phyloP scores from a whole-genome alignment of 768 basidiomycete genomes.

The Podaxis sp. region DNA sequence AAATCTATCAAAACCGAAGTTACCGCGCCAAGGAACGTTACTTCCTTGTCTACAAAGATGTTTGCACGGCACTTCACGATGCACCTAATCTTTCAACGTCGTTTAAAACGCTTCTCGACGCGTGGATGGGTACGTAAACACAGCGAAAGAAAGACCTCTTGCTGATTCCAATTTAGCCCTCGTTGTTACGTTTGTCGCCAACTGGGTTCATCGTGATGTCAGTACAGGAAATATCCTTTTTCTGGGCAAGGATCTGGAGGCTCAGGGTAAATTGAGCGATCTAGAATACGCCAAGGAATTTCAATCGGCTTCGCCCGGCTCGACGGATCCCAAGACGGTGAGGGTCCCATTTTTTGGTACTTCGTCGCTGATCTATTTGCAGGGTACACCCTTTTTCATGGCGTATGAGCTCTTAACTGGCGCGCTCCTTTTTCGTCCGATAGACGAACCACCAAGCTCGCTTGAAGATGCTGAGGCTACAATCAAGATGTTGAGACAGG shows the following conservation, averaged over 20 bases:
- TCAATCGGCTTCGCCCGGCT: neutral
- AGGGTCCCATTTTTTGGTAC: neutral
- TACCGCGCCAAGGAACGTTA: neutral
- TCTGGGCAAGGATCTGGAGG: neutral
- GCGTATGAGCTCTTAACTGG: constrained; percentile 5
- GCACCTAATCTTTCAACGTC: neutral
- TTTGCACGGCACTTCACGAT: neutral
- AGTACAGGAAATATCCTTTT: constrained; percentile 10
- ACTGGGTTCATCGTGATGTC: constrained; percentile 14
- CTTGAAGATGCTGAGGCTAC: neutral
- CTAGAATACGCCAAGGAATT: neutral
- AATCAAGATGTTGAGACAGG: neutral
- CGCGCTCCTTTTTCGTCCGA: neutral
- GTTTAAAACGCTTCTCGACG: neutral
- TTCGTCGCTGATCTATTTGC: neutral
- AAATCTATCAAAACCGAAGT: neutral
- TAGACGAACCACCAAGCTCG: neutral
- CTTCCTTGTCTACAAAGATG: constrained; percentile 6
- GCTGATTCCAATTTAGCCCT: neutral
- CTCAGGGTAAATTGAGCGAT: neutral
- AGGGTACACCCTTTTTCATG: constrained; percentile 16
- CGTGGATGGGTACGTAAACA: neutral
- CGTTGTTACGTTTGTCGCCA: constrained; percentile 3
- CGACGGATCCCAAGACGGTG: constrained; percentile 5
- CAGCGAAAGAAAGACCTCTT: neutral